Percentiles rank a stretch among this genome's conserved stretches.
phyloP scores from a whole-genome alignment of 129 eudicot genomes.

The sunflower (Helianthus annuus) region HanXRQr2.0-SUNRISE NC_035436.2:5698267-5698766 shows the following conservation, averaged over 20 bases:
- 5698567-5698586: conserved; percentile 81
- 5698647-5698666: conserved; percentile 54
- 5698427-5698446: conserved; percentile 14
- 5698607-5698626: conserved; percentile 65
- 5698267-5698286: conserved; percentile 25
- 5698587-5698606: conserved; percentile 74
- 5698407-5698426: conserved; percentile 25
- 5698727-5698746: conserved; percentile 68
- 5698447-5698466: conserved; percentile 26
- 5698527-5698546: conserved; percentile 85
- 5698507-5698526: conserved; percentile 47
- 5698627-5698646: conserved; percentile 44
- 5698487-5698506: conserved; percentile 30
- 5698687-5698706: conserved; percentile 43
- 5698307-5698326: conserved; percentile 9
- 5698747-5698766: conserved; percentile 89
- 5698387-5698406: conserved; percentile 27
- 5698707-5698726: conserved; percentile 47
- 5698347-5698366: conserved; percentile 7
- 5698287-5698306: neutral
- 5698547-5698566: conserved; percentile 90
- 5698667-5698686: conserved; percentile 63
- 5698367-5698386: neutral
- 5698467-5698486: conserved; percentile 20
- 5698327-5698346: conserved; percentile 30